Evolutionary conservation across 2,329 filamentous ascomycete species (phyloP).

Genomic region (Claviceps pusilla): DNA sequence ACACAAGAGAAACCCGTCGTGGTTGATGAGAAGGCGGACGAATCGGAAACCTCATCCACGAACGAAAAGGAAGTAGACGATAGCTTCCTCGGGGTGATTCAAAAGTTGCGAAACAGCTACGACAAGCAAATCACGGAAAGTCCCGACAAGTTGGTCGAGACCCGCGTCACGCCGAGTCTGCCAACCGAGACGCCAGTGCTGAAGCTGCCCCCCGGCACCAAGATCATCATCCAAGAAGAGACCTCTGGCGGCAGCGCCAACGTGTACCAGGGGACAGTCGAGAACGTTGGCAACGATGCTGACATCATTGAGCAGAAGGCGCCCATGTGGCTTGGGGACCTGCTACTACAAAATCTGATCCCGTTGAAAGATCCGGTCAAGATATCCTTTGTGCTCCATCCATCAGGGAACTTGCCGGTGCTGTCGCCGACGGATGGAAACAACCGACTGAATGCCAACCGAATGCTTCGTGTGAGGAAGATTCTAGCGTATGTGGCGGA

Average conservation of each 20-base stretch:
- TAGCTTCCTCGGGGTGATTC: constrained; percentile 56
- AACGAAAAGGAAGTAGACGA: constrained; percentile 64
- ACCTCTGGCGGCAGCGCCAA: constrained; percentile 58
- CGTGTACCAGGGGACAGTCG: constrained; percentile 80
- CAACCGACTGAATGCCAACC: constrained; percentile 85
- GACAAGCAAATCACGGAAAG: constrained; percentile 47
- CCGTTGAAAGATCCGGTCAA: constrained; percentile 87
- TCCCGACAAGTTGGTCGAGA: constrained; percentile 41
- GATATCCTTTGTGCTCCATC: constrained; percentile 83
- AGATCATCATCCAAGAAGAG: constrained; percentile 56
- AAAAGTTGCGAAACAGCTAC: constrained; percentile 59
- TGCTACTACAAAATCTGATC: constrained; percentile 68
- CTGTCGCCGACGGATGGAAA: constrained; percentile 66
- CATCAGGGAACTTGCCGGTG: constrained; percentile 57
- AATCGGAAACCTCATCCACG: constrained; percentile 46
- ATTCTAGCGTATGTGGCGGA: constrained; percentile 86
- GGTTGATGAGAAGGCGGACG: constrained; percentile 61
- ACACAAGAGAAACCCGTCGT: constrained; percentile 57
- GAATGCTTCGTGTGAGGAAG: constrained; percentile 92
- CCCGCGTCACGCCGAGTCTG: constrained; percentile 51
- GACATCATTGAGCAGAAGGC: constrained; percentile 74
- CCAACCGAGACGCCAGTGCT: constrained; percentile 62
- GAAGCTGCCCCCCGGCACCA: constrained; percentile 52
- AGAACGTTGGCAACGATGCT: constrained; percentile 57
- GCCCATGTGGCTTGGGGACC: constrained; percentile 83